phyloP scores from a whole-genome alignment of 805 yeast genomes.

The Hemisphaericaspora nanyangensis region DNA sequence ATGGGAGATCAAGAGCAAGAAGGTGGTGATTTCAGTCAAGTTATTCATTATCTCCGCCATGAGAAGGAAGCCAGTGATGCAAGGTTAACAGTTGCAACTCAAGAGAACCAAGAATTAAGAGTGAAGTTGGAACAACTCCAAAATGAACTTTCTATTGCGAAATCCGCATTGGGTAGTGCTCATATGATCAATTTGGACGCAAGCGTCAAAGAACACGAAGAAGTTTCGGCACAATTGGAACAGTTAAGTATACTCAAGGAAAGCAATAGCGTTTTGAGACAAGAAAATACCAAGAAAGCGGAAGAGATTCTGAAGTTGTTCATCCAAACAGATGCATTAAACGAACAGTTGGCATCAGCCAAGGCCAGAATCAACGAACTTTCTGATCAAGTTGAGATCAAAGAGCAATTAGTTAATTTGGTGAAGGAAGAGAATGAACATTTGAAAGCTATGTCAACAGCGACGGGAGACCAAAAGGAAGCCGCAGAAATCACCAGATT shows the following conservation, averaged over 20 bases:
- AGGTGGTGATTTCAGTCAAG: slow-evolving; percentile 35
- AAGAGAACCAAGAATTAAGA: slow-evolving; percentile 53
- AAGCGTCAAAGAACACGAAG: slow-evolving; percentile 37
- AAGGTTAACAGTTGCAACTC: slow-evolving; percentile 35
- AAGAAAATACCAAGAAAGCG: slow-evolving; percentile 35
- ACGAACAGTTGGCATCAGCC: slow-evolving; percentile 42
- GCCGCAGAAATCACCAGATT: slow-evolving; percentile 13
- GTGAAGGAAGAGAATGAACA: slow-evolving; percentile 19
- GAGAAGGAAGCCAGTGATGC: slow-evolving; percentile 71
- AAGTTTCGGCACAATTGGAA: slow-evolving; percentile 50
- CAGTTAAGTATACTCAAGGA: slow-evolving; percentile 64
- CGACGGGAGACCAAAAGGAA: slow-evolving; percentile 17
- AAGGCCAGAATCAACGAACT: slow-evolving; percentile 34
- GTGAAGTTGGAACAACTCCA: slow-evolving; percentile 45
- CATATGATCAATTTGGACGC: slow-evolving; percentile 19
- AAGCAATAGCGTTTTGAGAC: slow-evolving; percentile 61
- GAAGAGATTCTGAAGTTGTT: slow-evolving; percentile 35
- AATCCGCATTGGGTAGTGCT: slow-evolving; percentile 26
- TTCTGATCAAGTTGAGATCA: slow-evolving; percentile 15
- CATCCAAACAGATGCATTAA: slow-evolving; percentile 25
- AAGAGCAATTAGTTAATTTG: slow-evolving; percentile 10
- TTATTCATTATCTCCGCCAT: slow-evolving; percentile 61
- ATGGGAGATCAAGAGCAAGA: slow-evolving; percentile 9
- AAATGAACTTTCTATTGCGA: slow-evolving; percentile 43
- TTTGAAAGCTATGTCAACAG: slow-evolving; percentile 9